These are phyloP conservation scores for Vaccinium darrowii DNA, from an alignment of 148 eudicot species.

Conservation along the genomic window DNA sequence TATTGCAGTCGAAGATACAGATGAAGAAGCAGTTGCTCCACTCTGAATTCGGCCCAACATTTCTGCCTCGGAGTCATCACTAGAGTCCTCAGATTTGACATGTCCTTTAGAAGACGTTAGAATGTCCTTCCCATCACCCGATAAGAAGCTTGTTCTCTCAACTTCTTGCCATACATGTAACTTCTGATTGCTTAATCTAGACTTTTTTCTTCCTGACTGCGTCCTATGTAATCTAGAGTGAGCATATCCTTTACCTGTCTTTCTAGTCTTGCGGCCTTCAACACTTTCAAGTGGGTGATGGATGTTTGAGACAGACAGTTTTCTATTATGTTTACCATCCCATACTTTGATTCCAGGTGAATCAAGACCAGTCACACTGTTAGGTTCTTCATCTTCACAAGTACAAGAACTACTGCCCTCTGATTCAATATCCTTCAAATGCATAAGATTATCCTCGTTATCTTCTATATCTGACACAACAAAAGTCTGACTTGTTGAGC, in stretches of 20 bases:
- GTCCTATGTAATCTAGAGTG: conserved; percentile 41
- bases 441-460: conserved; percentile 36
- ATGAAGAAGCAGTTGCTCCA: conserved; percentile 78
- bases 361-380: conserved; percentile 72
- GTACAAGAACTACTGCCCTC: conserved; percentile 52
- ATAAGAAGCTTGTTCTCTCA: conserved; percentile 76
- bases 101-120: conserved; percentile 44
- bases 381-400: conserved; percentile 70
- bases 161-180: conserved; percentile 74
- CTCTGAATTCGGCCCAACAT: conserved; percentile 57
- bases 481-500: conserved; percentile 31
- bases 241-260: conserved; percentile 39
- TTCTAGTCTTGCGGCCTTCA: conserved; percentile 55
- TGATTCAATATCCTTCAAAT: conserved; percentile 38
- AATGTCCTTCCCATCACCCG: conserved; percentile 75
- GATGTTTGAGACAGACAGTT: conserved; percentile 52
- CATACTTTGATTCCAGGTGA: conserved; percentile 90
- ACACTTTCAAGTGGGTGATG: conserved; percentile 91
- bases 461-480: conserved; percentile 48
- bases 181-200: conserved; percentile 55
- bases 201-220: conserved; percentile 55
- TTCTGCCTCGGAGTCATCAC: conserved; percentile 81
- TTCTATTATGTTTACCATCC: conserved; percentile 80
- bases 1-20: conserved; percentile 45
- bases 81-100: conserved; percentile 62